Conservation (phyloP, 352 stramenopile genomes). For the Globisporangium heterothallicum region DNA sequence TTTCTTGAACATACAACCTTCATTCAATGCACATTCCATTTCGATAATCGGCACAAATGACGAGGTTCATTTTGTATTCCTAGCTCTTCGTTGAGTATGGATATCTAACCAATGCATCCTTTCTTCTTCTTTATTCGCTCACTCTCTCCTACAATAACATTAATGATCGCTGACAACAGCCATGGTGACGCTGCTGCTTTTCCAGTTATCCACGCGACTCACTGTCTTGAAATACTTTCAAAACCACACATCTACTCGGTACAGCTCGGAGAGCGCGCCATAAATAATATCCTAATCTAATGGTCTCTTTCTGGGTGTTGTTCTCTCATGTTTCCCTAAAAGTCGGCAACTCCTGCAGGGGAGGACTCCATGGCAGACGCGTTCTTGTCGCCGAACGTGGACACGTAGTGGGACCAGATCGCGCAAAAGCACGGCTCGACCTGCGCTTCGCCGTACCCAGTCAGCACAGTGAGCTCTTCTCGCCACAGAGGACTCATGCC, state of each 20-base stretch:
- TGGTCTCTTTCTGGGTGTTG: background rate
- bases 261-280: background rate
- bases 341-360: constrained; percentile 58
- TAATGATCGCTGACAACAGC: too few species aligned
- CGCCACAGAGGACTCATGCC: constrained; percentile 77
- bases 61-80: too few species aligned
- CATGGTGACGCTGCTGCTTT: too few species aligned
- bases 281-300: background rate
- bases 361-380: constrained; percentile 56
- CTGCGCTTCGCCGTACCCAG: constrained; percentile 74
- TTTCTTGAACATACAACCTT: too few species aligned
- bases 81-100: too few species aligned
- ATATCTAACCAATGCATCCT: too few species aligned
- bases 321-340: constrained; percentile 8
- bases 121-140: too few species aligned
- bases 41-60: too few species aligned
- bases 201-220: background rate
- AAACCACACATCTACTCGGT: background rate
- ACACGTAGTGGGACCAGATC: constrained; percentile 80
- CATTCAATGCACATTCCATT: too few species aligned
- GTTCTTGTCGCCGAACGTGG: constrained; percentile 65
- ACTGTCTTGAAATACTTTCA: background rate
- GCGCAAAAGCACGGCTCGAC: constrained; percentile 80
- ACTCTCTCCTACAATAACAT: too few species aligned
- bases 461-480: constrained; percentile 74